Conservation (phyloP, 495 filamentous ascomycete species). For the Penicillium atrosanguineum region DNA sequence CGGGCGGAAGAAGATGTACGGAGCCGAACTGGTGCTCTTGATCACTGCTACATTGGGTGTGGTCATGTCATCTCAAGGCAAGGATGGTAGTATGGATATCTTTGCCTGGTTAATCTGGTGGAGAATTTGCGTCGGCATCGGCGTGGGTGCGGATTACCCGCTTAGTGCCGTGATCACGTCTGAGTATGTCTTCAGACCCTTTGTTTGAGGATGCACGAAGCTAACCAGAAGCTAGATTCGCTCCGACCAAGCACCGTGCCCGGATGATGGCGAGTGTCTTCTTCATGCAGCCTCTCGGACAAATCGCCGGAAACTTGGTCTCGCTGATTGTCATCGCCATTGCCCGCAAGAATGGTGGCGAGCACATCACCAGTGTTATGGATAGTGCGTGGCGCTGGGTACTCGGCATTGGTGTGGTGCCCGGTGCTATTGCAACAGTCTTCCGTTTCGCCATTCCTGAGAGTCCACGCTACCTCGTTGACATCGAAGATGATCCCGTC, state of each 20-base stretch:
- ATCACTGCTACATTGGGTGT: constrained; percentile 55
- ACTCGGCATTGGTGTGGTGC: constrained; percentile 58
- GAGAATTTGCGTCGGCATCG: constrained; percentile 56
- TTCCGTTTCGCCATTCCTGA: constrained; percentile 63
- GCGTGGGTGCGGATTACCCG: constrained; percentile 57
- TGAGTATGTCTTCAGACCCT: constrained; percentile 39
- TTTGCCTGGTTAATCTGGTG: constrained; percentile 58
- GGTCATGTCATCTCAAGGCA: constrained; percentile 43
- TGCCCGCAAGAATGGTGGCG: constrained; percentile 26
- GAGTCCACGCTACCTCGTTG: constrained; percentile 54
- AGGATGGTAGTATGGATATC: constrained; percentile 50
- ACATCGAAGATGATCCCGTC: constrained; percentile 48
- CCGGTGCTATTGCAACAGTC: constrained; percentile 56
- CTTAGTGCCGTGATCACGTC: constrained; percentile 60
- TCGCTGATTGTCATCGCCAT: constrained; percentile 44
- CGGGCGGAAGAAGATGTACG: constrained; percentile 64
- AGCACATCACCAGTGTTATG: constrained; percentile 35
- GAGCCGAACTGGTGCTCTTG: constrained; percentile 60
- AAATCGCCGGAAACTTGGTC: constrained; percentile 58
- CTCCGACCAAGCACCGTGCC: constrained; percentile 55
- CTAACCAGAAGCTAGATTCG: constrained; percentile 42
- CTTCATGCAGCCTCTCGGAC: constrained; percentile 64
- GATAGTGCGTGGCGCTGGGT: constrained; percentile 60
- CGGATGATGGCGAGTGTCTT: constrained; percentile 68
- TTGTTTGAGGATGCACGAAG: not conserved